Base-by-base conservation (phyloP, 2,329 filamentous ascomycete genomes). In the Colletotrichum paranaense region DNA sequence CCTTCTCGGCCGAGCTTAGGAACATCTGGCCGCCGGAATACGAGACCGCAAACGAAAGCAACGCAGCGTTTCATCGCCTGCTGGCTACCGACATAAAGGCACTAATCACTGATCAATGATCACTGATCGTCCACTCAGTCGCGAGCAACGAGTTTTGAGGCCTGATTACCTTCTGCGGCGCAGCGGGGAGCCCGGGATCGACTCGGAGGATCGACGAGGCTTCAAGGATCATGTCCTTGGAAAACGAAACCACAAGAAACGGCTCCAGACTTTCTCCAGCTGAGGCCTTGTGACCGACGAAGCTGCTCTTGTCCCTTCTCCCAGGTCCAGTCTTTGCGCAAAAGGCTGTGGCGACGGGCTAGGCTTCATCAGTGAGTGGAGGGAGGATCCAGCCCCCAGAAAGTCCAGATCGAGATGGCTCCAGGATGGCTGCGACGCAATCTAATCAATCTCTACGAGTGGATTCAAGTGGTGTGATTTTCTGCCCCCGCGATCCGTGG, bases 381-480 rank as follows among this genome's bases (percentile, higher is more conserved):
- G 26, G 26, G 8, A 49, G 42, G 42, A 49, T 22, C 8, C 19
- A 8, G 5, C n/a, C 26, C 22, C 55, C 53, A 28, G 38, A 28
- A 14, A 60, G 32, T 24, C 46, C 55, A 60, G 67, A 69, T 70
- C 70, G 60, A 70, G 59, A 46, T 70, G 49, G 6, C 12, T 38
- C 8, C 46, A 35, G 30, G 52, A 56, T 55, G 70, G 70, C 60
- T 73, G 67, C 70, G 60, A 62, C 42, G 67, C 67, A 73, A 73
- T 73, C 56, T 73, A 70, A 57, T 62, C 67, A 73, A 70, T 56
- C 46, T 60, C 55, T 30, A 56, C 12, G 24, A 38, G 55, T 38
- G 35, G 38, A 26, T 63, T 38, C 14, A 42, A 64, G 55, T 73
- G 70, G 67, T 73, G 55, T 73, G 55, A 65, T 60, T 70, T 63